Base-by-base conservation (phyloP, 2,329 filamentous ascomycete species). In the Phialocephala subalpina region DNA sequence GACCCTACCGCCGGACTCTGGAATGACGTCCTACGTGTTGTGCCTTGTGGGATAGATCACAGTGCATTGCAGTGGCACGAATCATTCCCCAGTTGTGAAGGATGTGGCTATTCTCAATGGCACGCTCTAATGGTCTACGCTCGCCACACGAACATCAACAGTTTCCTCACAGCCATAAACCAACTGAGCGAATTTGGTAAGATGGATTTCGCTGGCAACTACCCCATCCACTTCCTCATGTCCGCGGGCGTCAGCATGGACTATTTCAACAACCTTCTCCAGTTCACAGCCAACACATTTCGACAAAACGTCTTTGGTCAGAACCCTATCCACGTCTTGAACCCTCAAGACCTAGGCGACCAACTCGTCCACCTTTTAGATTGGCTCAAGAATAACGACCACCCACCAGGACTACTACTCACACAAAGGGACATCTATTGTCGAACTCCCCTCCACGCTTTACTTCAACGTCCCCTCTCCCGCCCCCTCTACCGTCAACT, bases 341-440 rank as follows among this genome's bases (percentile, higher is more conserved):
- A 73, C 52, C 68, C 69, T 35, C 67, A 69, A 55, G 66, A 66
- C 57, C 47, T 73, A 18, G 67, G 67, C 16, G 70, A 70, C 27
- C 47, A 67, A 22, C 20, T 73, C 20, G 49, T 72, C 22, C 35
- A 38, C 25, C 64, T 73, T 38, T 57, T 73, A 40, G 63, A 69
- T 60, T 74, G 65, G 64, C 69, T 70, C 60, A 70, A 70, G 27
- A 56, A 49, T n/a, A 58, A 65, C n/a, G 63, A 67, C 14, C 38
- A 61, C 18, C 66, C 68, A 12, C 65, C 68, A 12, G 71, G 68
- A 8, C 53, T 72, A 16, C 60, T 71, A 11, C 65, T 71, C 27
- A 71, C 68, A 2, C 69, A 70, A 35, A 68, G 72, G 18, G 72
- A 73, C 60, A 67, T 72, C n/a, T 62, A 69, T 25, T 70, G 70